Percentiles rank a stretch among this genome's conserved stretches.
phyloP scores from a whole-genome alignment of 768 basidiomycete genomes.

The Russula olivacea region DNA sequence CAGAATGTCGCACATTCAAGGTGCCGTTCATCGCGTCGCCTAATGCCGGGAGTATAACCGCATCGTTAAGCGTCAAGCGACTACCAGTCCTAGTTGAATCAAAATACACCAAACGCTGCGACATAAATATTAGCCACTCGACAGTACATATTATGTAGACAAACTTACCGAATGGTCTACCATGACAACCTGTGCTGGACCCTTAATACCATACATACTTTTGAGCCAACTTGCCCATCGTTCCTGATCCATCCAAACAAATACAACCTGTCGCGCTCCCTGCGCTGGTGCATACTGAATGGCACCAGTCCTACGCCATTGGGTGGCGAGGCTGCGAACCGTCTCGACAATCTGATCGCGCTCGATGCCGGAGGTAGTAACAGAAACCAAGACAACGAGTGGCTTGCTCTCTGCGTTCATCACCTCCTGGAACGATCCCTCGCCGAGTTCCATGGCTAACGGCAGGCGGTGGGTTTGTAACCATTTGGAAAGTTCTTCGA shows the following conservation, averaged over 20 bases:
- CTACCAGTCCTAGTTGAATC: constrained; percentile 54
- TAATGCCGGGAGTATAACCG: constrained; percentile 61
- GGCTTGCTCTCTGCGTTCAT: constrained; percentile 77
- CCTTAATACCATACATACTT: constrained; percentile 75
- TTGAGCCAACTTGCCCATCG: constrained; percentile 88
- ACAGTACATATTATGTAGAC: neutral
- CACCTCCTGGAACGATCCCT: constrained; percentile 74
- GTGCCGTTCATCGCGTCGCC: constrained; percentile 55
- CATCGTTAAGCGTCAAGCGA: constrained; percentile 48
- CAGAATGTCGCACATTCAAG: constrained; percentile 54
- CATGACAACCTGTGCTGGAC: constrained; percentile 50
- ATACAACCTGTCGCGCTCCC: constrained; percentile 57
- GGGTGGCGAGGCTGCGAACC: constrained; percentile 47
- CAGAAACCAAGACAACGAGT: constrained; percentile 70
- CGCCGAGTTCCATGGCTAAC: constrained; percentile 63
- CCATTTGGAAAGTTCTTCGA: constrained; percentile 39
- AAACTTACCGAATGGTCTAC: constrained; percentile 71
- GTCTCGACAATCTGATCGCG: constrained; percentile 41
- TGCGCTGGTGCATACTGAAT: constrained; percentile 25
- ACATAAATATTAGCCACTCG: constrained; percentile 1
- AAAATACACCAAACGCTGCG: constrained; percentile 69
- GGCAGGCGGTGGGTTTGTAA: constrained; percentile 68
- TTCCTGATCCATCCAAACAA: constrained; percentile 83
- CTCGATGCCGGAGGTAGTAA: constrained; percentile 31
- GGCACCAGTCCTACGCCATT: constrained; percentile 50